Conservation (phyloP, 2,329 filamentous ascomycete species). For the Cladosporium sp. region DNA sequence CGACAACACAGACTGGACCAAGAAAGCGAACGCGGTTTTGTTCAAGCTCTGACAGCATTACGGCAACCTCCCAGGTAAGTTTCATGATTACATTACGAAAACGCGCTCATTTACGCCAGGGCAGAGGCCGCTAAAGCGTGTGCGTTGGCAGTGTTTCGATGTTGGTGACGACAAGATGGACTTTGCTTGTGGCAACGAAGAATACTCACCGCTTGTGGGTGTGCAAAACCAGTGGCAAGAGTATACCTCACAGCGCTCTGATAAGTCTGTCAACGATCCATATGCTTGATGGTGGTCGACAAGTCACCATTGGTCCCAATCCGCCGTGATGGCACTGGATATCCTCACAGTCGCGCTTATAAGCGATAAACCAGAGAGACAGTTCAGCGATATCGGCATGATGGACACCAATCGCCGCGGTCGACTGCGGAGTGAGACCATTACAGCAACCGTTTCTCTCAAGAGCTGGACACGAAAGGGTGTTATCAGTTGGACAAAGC, state of each 20-base stretch:
- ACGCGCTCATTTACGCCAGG: not conserved
- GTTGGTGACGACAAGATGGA: not conserved
- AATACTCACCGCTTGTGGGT: not conserved
- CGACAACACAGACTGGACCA: not conserved
- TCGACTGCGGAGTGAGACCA: not conserved
- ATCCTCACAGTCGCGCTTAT: constrained; percentile 3
- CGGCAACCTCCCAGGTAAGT: not conserved
- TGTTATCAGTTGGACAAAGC: not conserved
- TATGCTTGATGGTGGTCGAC: not conserved
- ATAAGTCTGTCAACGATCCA: not conserved
- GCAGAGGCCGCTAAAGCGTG: not conserved
- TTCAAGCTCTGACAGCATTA: not conserved
- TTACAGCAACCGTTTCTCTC: not conserved
- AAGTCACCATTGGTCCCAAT: not conserved
- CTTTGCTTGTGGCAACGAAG: not conserved
- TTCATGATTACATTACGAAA: not conserved
- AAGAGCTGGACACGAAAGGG: not conserved
- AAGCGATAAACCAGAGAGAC: not conserved
- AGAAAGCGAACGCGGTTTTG: not conserved
- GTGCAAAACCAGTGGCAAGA: not conserved
- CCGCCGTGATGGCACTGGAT: constrained; percentile 1
- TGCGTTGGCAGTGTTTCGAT: not conserved
- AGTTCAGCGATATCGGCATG: not conserved
- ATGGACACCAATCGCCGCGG: not conserved
- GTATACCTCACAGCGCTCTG: not conserved